Evolutionary conservation across 345 rosid species (phyloP), one percentile per base, ranked within the genome.

Genomic region (Capsella bursapastoris): DNA sequence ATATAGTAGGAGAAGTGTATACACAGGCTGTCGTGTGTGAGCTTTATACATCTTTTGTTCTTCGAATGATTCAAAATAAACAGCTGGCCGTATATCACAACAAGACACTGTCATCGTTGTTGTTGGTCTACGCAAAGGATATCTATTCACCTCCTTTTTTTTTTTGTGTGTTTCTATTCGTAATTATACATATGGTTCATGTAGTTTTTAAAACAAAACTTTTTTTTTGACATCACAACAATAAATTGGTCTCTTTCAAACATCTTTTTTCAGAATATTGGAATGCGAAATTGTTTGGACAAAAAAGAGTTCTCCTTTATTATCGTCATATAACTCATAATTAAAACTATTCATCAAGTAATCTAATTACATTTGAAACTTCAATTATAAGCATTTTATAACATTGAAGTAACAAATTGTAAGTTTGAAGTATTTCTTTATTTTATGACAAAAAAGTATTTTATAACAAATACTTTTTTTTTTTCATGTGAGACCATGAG

Each of bases 1-100:
- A 22, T 22, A 22, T 64, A 71, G 65, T 16, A 65, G 76, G 81
- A 71, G 72, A 71, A 66, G 73, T 72, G 73, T 66, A 66, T 59
- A n/a, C 72, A 78, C 77, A 78, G 81, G 81, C 77, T 78, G 81
- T 71, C 68, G 55, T 57, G 55, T 57, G 60, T 29, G 72, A 71
- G 45, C 68, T 77, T 70, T 77, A 43, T 43, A 12, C 4, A 13
- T 2, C 28, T 77, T 8, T 48, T 27, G 47, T 48, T 71, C 34
- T 58, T 71, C 62, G 66, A 77, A 77, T 71, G 71, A 71, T 77
- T 72, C 57, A 65, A 52, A 52, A 51, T 18, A 64, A 71, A 72
- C 77, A 78, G 77, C 73, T 78, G 77, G 77, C 64, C 58, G 47
- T 65, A 65, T 66, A 65, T 66, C 81, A 59, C 64, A 71, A 71